Evolutionary conservation across 495 filamentous ascomycete species (phyloP), one percentile per base, ranked within the genome.

Genomic region (Daldinia loculata): DNA sequence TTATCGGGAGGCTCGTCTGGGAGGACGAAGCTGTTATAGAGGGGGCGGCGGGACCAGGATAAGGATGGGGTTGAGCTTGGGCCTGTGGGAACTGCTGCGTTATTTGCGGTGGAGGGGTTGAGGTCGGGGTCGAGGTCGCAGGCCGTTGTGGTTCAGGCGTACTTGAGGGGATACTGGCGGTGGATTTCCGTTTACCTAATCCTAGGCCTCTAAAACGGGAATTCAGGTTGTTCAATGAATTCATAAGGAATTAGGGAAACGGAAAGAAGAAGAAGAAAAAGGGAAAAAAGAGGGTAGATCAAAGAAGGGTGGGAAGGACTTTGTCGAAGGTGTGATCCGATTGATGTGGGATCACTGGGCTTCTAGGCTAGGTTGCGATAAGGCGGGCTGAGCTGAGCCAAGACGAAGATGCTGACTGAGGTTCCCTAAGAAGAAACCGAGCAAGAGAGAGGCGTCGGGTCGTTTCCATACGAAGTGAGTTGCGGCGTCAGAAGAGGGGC

Each of bases 151-250:
- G 63, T 58, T 80, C 78, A 75, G 75, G 75, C 67, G 69, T 76
- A 53, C 63, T 71, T 48, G 69, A 63, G 57, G 82, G 81, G 52
- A 82, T 82, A 73, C 79, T 80, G 74, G 82, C 81, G 64, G 80
- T 84, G 65, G 84, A 85, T 76, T 82, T 86, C 74, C 83, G 80
- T 80, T 86, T 86, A 75, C 84, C 82, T 75, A 86, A 84, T 75
- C 84, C 84, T 80, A 89, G 84, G 81, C 82, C 79, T 82, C 88
- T 87, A 60, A 88, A 81, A 66, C 85, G 84, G 67, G 84, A 85
- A 82, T 87, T 89, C 85, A 87, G 84, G 79, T 86, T 88, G 80
- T 86, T 88, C 85, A 87, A 80, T 79, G 83, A 87, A 82, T 84
- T 86, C 86, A 88, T 89, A 85, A 79, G 83, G 79, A 75, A 78